phyloP scores from a whole-genome alignment of 2,329 filamentous ascomycete species.

The Neospermospora avenae region DNA sequence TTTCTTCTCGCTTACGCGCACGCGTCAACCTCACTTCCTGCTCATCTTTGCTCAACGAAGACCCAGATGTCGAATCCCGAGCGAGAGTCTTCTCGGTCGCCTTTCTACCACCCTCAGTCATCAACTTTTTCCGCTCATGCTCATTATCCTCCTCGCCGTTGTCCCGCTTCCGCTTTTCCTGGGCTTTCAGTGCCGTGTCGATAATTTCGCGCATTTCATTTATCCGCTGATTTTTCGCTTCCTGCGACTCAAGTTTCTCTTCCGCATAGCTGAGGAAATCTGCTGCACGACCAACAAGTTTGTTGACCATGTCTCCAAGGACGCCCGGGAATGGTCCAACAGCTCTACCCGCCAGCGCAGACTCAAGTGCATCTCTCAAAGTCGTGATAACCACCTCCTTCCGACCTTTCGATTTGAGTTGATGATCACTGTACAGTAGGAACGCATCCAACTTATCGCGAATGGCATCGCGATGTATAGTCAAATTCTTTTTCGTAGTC shows the following conservation, averaged over 20 bases:
- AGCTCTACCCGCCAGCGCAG: not conserved
- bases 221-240: not conserved
- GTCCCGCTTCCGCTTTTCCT: not conserved
- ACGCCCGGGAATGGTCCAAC: not conserved
- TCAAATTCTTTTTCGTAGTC: not conserved
- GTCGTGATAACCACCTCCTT: not conserved
- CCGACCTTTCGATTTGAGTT: not conserved
- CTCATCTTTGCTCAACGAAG: not conserved
- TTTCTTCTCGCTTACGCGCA: not conserved
- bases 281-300: not conserved
- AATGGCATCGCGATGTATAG: not conserved
- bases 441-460: constrained; percentile 2
- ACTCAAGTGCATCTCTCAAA: not conserved
- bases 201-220: not conserved
- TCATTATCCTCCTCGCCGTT: not conserved
- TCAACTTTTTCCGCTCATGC: not conserved
- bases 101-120: not conserved
- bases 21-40: not conserved
- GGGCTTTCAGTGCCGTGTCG: not conserved
- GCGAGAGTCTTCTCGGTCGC: not conserved
- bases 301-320: not conserved
- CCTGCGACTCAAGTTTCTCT: not conserved
- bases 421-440: not conserved
- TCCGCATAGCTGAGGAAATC: not conserved
- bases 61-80: not conserved